Evolutionary conservation across 306 rosid genomes (phyloP), one percentile per base, ranked within the genome.

Genomic region (Cicer arietinum): DNA sequence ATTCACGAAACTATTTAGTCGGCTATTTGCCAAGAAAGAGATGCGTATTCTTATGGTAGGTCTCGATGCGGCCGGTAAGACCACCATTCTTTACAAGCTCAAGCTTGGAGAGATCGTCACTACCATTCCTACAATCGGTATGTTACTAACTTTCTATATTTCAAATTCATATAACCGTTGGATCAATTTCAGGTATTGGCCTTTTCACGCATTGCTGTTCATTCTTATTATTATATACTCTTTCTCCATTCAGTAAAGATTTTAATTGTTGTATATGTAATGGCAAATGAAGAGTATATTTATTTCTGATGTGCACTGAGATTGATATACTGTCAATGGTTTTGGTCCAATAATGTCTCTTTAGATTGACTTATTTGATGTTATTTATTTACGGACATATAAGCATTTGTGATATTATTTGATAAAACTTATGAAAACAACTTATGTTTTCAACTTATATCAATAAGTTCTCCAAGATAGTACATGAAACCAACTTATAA

Each of bases 31-130:
- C 71, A 92, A 92, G 95, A 90, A 84, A 68, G 98, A 92, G 91
- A 92, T 92, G 98, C 91, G 98, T 65, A 92, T 92, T 30, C 98
- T 92, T 8, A 92, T 92, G 98, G 98, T 92, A 80, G 98, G 98
- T 80, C 98, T 90, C 14, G 96, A 92, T 84, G 98, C 98, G 10
- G 98, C 98, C 57, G 98, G 98, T 90, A 92, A 92, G 92, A 92
- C 98, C 10, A 92, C 96, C 79, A 92, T 92, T 71, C 87, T 92
- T 13, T 92, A 92, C 75, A 92, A 92, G 94, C 94, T 92, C 84
- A 92, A 92, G 91, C 92, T 92, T 56, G 98, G 98, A 59, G 98
- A 92, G 86, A 92, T 92, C 10, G 98, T 92, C 84, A 90, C 98
- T 81, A 93, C 98, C 80, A 93, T 93, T 85, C 98, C 98, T 56